A percentile compares a stretch with the other conserved stretches of the same genome.
Evolutionary conservation across 139 green algal species (phyloP).

Genomic region (Chlamydomonas asymmetrica): DNA sequence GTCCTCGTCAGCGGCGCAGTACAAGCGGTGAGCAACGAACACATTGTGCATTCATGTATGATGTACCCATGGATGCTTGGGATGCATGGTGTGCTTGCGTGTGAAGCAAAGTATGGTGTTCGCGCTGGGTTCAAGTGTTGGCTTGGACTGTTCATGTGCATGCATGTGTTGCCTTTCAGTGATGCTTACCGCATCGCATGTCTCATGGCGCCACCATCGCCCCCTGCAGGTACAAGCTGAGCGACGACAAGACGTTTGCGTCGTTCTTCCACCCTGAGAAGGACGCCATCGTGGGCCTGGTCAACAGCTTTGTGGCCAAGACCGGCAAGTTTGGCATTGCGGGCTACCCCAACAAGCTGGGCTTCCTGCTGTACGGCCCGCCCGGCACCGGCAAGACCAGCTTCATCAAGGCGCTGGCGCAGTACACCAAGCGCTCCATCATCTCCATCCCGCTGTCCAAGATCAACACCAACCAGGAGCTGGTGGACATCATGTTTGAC

Average conservation of each 20-base stretch:
- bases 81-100: too few relatives aligned
- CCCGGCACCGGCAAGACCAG: slow-evolving; percentile 45
- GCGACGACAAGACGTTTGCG: slow-evolving; percentile 52
- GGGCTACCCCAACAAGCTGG: slow-evolving; percentile 36
- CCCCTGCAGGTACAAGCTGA: slow-evolving; percentile 26
- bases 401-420: slow-evolving; percentile 59
- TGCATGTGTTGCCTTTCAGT: too few relatives aligned
- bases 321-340: slow-evolving; percentile 43
- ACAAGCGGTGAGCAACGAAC: too few relatives aligned
- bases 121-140: too few relatives aligned
- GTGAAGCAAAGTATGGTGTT: too few relatives aligned
- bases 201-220: too few relatives aligned
- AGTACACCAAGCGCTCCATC: slow-evolving; percentile 57
- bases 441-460: slow-evolving; percentile 58
- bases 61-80: too few relatives aligned
- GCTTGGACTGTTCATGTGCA: too few relatives aligned
- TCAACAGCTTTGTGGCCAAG: slow-evolving; percentile 38
- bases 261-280: slow-evolving; percentile 57
- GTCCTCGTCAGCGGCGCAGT: neutral
- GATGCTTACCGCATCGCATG: too few relatives aligned
- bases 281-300: slow-evolving; percentile 26
- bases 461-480: slow-evolving; percentile 63
- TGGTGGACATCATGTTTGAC: slow-evolving; percentile 55
- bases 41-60: too few relatives aligned
- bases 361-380: slow-evolving; percentile 43